These are phyloP conservation scores for Crataegus laevigata DNA, from an alignment of 306 rosid genomes.

Conservation along the genomic window DNA sequence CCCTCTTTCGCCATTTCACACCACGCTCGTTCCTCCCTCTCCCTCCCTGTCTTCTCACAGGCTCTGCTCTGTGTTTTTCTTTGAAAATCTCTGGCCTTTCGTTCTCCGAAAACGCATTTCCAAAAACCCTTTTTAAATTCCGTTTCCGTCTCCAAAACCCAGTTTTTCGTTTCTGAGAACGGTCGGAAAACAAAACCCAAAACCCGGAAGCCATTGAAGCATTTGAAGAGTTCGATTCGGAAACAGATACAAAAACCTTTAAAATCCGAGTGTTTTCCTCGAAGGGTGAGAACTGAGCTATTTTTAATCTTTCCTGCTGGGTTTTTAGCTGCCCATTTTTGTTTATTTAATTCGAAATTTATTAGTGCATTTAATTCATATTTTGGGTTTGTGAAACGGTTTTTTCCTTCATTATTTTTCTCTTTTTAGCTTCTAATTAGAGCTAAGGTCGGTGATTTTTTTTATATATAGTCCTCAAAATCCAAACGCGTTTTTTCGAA, in stretches of 20 bases:
- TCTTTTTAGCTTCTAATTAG: not conserved
- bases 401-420: not conserved
- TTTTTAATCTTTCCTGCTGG: not conserved
- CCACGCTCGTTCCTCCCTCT: not conserved
- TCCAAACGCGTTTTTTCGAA: not conserved
- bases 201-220: not conserved
- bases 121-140: not conserved
- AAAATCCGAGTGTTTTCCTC: not conserved
- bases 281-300: slow-evolving; percentile 1
- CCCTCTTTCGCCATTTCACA: slow-evolving; percentile 26
- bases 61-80: not conserved
- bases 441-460: slow-evolving; percentile 17
- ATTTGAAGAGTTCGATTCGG: slow-evolving; percentile 5
- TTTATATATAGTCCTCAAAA: not conserved
- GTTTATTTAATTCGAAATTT: not conserved
- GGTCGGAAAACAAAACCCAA: not conserved
- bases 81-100: slow-evolving; percentile 18
- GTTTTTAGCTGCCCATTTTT: not conserved
- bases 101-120: slow-evolving; percentile 8
- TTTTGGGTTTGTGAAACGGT: not conserved
- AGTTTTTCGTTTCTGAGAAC: not conserved
- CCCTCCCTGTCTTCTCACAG: not conserved
- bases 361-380: not conserved
- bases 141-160: slow-evolving; percentile 5
- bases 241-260: not conserved